Base-by-base conservation (phyloP, 2,329 filamentous ascomycete genomes). In the Zasmidium citrigriseum region DNA sequence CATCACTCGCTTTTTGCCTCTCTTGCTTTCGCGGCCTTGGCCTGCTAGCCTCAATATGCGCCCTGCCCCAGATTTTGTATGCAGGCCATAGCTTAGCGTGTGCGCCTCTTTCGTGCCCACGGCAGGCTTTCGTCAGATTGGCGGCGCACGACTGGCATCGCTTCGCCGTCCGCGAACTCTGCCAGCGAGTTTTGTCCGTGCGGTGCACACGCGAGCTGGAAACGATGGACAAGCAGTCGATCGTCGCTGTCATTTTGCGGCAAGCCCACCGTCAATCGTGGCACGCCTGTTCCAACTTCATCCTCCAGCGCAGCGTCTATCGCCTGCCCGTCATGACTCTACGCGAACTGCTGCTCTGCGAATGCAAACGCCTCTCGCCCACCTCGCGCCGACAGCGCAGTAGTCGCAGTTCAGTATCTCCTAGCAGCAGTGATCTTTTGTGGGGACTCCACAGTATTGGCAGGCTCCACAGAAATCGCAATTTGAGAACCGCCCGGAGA, bases 31-130 rank as follows among this genome's bases (percentile, higher is more conserved):
- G 34, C 34, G 34, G 34, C 34, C 34, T 41, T 41, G 34, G 34
- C 34, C 34, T 41, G 5, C 34, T 41, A 41, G 47, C 47, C 47
- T 49, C 47, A 25, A 25, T 23, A 18, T 18, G 47, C 47, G 16
- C n/a, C 21, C 46, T 50, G 38, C 54, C 54, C 54, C 54, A 56
- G 54, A 56, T 51, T 25, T 49, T 27, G 22, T 25, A 56, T 56
- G 46, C 54, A 55, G 53, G 45, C 53, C 53, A 49, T 53, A 21
- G 16, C n/a, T 44, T 56, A 56, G 54, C 29, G 46, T 23, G 47
- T 49, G 47, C 47, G 47, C 47, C 47, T 49, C 47, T 41, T 41
- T 11, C 34, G 34, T n/a, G n/a, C n/a, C n/a, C n/a, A 23, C 25
- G 12, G 52, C 46, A 29, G 23, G 38, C 52, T 46, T 46, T 29